phyloP scores from a whole-genome alignment of 225 moss, liverwort and hornwort species.

The Straminergon stramineum region DNA sequence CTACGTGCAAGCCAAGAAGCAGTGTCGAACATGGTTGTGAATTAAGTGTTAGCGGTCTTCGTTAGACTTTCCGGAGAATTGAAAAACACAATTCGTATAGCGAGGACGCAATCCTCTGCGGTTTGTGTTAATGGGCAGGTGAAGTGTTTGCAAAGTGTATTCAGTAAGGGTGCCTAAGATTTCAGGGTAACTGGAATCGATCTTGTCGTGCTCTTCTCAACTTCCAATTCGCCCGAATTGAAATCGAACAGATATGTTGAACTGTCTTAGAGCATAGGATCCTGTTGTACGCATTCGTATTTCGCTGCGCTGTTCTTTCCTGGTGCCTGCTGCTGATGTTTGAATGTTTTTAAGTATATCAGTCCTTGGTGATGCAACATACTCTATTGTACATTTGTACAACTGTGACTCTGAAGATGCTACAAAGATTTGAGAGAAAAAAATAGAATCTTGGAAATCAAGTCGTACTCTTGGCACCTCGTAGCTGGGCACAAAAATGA shows the following conservation, averaged over 20 bases:
- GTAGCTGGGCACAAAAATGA: not conserved
- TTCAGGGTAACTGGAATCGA: not conserved
- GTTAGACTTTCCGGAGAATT: not conserved
- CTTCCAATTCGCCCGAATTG: not conserved
- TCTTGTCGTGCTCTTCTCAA: not conserved
- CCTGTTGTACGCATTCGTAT: not conserved
- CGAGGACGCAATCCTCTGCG: not conserved
- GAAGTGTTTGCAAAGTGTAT: not conserved
- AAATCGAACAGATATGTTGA: not conserved
- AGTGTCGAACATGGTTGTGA: not conserved
- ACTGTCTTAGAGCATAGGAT: not conserved
- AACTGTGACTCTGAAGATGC: not conserved
- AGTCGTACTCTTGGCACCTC: not conserved
- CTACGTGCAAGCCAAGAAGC: not conserved
- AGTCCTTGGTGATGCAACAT: not conserved
- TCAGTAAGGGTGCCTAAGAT: not conserved
- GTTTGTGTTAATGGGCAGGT: not conserved
- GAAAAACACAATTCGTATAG: not conserved
- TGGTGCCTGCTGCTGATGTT: not conserved
- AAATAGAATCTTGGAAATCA: not conserved
- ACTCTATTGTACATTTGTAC: not conserved
- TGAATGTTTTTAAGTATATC: not conserved
- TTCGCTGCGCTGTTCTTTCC: not conserved
- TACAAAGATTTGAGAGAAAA: not conserved
- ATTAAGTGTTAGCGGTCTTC: not conserved